Evolutionary conservation across 148 eudicot genomes (phyloP).

Genomic region (Cornus florida): DNA sequence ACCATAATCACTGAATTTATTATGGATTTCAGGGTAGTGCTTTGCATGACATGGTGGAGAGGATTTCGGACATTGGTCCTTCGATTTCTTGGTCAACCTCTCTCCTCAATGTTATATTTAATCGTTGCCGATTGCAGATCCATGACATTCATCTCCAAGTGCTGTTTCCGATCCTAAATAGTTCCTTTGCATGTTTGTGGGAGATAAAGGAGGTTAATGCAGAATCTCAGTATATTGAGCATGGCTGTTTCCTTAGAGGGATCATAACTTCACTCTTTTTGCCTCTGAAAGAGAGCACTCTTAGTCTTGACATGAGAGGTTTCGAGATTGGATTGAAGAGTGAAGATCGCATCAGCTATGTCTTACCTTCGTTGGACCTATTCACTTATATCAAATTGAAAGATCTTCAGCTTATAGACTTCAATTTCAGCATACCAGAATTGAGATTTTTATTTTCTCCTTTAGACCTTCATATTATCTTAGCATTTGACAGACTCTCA

Average conservation of each 20-base stretch:
- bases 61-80: constrained; percentile 30
- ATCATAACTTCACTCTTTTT: constrained; percentile 45
- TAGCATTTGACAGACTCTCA: constrained; percentile 35
- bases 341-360: constrained; percentile 35
- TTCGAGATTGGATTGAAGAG: constrained; percentile 51
- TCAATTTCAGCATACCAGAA: constrained; percentile 49
- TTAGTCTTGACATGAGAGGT: constrained; percentile 41
- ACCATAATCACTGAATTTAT: constrained; percentile 9
- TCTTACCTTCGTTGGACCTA: constrained; percentile 48
- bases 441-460: constrained; percentile 60
- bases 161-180: constrained; percentile 49
- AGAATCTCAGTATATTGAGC: constrained; percentile 27
- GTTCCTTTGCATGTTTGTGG: constrained; percentile 31
- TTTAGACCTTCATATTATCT: constrained; percentile 39
- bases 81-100: constrained; percentile 39
- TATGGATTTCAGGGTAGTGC: constrained; percentile 62
- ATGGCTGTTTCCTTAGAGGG: constrained; percentile 46
- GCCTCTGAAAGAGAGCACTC: constrained; percentile 45
- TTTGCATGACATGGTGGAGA: constrained; percentile 65
- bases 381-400: constrained; percentile 38
- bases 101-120: constrained; percentile 40
- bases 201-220: constrained; percentile 43
- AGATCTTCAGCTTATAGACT: constrained; percentile 51
- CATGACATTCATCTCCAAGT: constrained; percentile 50
- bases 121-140: constrained; percentile 52